Evolutionary conservation across 176 grass and related monocot species (phyloP).

Genomic region (Phragmites australis): DNA sequence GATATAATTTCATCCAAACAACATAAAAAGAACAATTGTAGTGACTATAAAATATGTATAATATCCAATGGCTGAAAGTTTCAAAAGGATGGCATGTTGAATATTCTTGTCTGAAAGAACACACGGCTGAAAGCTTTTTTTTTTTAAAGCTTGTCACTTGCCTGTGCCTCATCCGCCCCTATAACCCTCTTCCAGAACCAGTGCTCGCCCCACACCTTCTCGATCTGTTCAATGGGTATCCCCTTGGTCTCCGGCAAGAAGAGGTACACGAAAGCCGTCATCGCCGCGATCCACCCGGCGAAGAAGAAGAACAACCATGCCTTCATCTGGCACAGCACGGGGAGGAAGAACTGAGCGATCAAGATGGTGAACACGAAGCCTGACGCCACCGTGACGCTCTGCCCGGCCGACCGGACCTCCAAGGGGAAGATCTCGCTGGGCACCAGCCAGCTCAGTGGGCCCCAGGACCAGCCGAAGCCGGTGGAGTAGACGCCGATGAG

Average conservation of each 20-base stretch:
- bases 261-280: constrained; percentile 45
- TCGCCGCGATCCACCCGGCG: constrained; percentile 35
- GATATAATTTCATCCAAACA: no score
- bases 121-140: background rate
- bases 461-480: constrained; percentile 53
- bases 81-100: no score
- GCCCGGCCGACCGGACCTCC: constrained; percentile 45
- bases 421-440: constrained; percentile 54
- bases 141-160: background rate
- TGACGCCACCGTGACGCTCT: constrained; percentile 47
- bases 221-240: constrained; percentile 48
- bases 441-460: constrained; percentile 56
- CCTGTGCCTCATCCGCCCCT: background rate
- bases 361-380: constrained; percentile 41
- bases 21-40: no score
- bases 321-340: constrained; percentile 47
- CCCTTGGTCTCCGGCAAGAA: constrained; percentile 50
- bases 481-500: constrained; percentile 48
- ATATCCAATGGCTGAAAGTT: no score
- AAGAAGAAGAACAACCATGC: constrained; percentile 57
- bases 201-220: constrained; percentile 43
- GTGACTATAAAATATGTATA: no score
- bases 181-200: constrained; percentile 48
- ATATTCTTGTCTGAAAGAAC: no score
- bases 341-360: constrained; percentile 42